Percentiles rank a stretch among this genome's conserved stretches.
These are phyloP conservation scores for Calycina herbarum DNA, from an alignment of 2,329 filamentous ascomycete genomes.

Conservation along the genomic window DNA sequence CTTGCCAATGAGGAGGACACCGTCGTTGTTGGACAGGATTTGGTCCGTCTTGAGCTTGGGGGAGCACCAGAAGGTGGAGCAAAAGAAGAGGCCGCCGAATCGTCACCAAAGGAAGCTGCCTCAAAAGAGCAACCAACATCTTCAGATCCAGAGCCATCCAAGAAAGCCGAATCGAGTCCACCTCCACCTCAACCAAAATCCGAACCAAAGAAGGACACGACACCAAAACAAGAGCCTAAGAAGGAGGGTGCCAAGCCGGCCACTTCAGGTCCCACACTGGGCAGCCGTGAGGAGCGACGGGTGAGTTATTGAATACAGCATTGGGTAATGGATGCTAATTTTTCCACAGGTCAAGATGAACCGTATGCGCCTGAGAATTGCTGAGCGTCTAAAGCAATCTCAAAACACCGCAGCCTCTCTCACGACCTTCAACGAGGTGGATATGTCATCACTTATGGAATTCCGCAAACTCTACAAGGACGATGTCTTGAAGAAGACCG, in stretches of 20 bases:
- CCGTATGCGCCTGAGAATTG: constrained; percentile 96
- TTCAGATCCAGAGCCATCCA: constrained; percentile 41
- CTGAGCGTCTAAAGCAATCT: constrained; percentile 97
- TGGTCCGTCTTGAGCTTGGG: constrained; percentile 82
- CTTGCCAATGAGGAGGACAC: constrained; percentile 93
- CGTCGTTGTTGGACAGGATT: constrained; percentile 88
- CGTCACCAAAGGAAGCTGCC: constrained; percentile 60
- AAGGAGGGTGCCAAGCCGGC: constrained; percentile 35
- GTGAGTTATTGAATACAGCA: constrained; percentile 52
- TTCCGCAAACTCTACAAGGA: constrained; percentile 98
- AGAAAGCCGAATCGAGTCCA: constrained; percentile 41
- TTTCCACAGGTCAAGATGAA: constrained; percentile 90
- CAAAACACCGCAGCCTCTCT: constrained; percentile 97
- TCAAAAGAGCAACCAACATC: constrained; percentile 56
- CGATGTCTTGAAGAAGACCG: constrained; percentile 90
- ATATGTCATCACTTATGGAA: constrained; percentile 97
- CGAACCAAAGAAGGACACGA: constrained; percentile 41
- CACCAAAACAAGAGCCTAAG: constrained; percentile 40
- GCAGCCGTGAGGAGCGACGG: constrained; percentile 82
- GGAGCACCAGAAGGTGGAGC: constrained; percentile 58
- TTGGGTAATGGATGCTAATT: neutral
- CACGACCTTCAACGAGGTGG: constrained; percentile 98
- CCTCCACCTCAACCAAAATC: constrained; percentile 42
- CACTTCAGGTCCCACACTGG: constrained; percentile 49
- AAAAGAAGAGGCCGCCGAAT: constrained; percentile 47